Conservation (phyloP, 2,329 filamentous ascomycete species). For the Colletotrichum coccodes region DNA sequence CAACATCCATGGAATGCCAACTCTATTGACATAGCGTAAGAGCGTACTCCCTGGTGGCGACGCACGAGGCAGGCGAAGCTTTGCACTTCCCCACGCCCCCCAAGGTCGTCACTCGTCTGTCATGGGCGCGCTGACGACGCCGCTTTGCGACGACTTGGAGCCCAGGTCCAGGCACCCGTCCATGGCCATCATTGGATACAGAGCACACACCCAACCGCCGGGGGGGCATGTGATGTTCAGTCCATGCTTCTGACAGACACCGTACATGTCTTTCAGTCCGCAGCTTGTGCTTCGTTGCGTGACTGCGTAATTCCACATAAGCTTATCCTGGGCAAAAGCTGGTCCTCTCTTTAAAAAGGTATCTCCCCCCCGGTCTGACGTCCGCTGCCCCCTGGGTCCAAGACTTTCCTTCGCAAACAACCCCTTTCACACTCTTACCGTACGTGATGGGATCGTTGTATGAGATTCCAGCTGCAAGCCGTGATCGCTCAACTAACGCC, state of each 20-base stretch:
- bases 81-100: conserved; percentile 20
- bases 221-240: conserved; percentile 28
- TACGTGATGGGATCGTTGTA: conserved; percentile 32
- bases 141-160: conserved; percentile 29
- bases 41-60: conserved; percentile 14
- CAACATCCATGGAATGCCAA: conserved; percentile 17
- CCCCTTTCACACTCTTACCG: not conserved
- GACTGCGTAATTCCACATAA: conserved; percentile 31
- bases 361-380: not conserved
- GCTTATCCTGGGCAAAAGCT: not conserved
- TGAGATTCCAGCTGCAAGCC: conserved; percentile 21
- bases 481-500: conserved; percentile 28
- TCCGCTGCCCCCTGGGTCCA: not conserved
- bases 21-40: not conserved
- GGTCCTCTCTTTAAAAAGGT: conserved; percentile 9
- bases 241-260: conserved; percentile 2
- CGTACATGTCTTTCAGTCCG: not conserved
- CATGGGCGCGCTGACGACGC: conserved; percentile 31
- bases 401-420: not conserved
- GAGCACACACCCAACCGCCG: not conserved
- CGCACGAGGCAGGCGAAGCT: conserved; percentile 15
- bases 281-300: conserved; percentile 1
- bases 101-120: conserved; percentile 4
- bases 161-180: conserved; percentile 31
- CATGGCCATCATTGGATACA: conserved; percentile 8